These are phyloP conservation scores for Myriosclerotinia curreyana DNA, from an alignment of 2,329 filamentous ascomycete species.

Conservation along the genomic window DNA sequence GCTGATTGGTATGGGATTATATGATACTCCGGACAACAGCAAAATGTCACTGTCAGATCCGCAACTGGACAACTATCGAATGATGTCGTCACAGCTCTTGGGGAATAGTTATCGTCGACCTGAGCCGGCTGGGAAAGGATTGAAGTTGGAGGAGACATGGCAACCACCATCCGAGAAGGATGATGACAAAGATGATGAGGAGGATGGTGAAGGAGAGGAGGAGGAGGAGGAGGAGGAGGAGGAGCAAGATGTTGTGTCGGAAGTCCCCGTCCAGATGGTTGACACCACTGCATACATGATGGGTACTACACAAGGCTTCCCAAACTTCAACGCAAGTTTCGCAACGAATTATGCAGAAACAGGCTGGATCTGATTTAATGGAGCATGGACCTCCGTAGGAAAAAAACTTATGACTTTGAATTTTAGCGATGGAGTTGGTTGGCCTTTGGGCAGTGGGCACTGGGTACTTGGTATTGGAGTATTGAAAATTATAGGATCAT, in stretches of 20 bases:
- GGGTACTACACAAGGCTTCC: slow-evolving; percentile 15
- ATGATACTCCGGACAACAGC: slow-evolving; percentile 64
- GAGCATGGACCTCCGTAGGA: slow-evolving; percentile 13
- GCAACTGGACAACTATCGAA: slow-evolving; percentile 53
- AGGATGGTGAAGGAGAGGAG: slow-evolving; percentile 38
- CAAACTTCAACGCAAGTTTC: slow-evolving; percentile 6
- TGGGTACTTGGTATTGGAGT: slow-evolving; percentile 9
- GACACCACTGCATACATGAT: slow-evolving; percentile 5
- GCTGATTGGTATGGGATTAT: slow-evolving; percentile 78
- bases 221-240: slow-evolving; percentile 26
- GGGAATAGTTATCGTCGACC: slow-evolving; percentile 47
- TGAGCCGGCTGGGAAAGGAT: slow-evolving; percentile 62
- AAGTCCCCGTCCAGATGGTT: background rate
- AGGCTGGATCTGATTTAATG: slow-evolving; percentile 19
- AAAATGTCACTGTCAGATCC: slow-evolving; percentile 44
- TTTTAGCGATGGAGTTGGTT: slow-evolving; percentile 18
- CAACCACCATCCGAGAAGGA: slow-evolving; percentile 60
- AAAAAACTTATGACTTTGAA: slow-evolving; percentile 20
- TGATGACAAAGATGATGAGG: slow-evolving; percentile 53
- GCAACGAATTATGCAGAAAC: slow-evolving; percentile 8
- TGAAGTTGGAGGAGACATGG: slow-evolving; percentile 81
- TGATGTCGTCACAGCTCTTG: slow-evolving; percentile 51
- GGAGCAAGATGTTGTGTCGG: background rate
- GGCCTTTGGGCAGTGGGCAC: slow-evolving; percentile 17
- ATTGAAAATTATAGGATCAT: slow-evolving; percentile 17